Evolutionary conservation across 768 basidiomycete species (phyloP), one percentile per base, ranked within the genome.

Genomic region (Mycena albidolilacea): DNA sequence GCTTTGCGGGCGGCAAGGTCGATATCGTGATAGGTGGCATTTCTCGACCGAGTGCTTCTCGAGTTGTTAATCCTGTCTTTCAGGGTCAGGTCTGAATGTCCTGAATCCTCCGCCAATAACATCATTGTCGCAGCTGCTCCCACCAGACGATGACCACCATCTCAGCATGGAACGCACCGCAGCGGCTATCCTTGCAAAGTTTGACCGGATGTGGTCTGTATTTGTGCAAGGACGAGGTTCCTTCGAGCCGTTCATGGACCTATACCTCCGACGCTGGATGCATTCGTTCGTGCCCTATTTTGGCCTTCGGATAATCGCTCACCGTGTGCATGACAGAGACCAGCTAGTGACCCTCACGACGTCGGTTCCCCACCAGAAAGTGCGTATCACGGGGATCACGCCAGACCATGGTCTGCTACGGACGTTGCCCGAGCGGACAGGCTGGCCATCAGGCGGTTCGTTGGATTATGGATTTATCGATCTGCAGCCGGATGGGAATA

Each of bases 401-500:
- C 85, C 89, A 3, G 95, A 98, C 72, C 87, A 97, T 78, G 97
- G 98, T 0, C 84, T 98, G 41, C 83, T 99, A 69, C 89, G 95
- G 63, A 98, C 97, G 9, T 80, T 94, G 44, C 91, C 91, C 2
- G 91, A 93, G 76, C 82, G 85, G 38, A 80, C 79, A 72, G 79
- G 82, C 23, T 81, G 78, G 80, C 61, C 71, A 37, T 54, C 75
- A 75, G 79, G 63, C 30, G 57, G 52, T 14, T 71, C 73, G n/a
- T 64, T 64, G 50, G 77, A 83, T 67, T 69, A 81, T 71, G 85
- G 84, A 35, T 97, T 89, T 79, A 92, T 98, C 64, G 97, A 99
- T 81, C 82, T 99, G 21, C 98, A 98, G 80, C 98, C 98, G 2
- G 97, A 98, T 78, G 96, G 97, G 62, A 99, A 99, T 80, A 95